phyloP scores from a whole-genome alignment of 306 rosid genomes.

The Inga laurina region DNA sequence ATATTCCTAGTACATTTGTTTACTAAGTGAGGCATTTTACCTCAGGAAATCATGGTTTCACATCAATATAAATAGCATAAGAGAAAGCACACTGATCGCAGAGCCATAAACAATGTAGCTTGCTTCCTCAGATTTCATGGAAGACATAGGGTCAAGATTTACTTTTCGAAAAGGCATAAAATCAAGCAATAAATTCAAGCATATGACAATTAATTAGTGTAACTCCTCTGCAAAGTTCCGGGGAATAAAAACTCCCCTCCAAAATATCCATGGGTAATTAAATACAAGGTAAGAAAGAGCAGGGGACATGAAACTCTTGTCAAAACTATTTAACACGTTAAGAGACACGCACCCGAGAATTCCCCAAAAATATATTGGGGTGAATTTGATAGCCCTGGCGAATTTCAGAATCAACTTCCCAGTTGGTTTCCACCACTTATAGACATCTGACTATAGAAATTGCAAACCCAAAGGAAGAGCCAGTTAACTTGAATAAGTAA shows the following conservation, averaged over 20 bases:
- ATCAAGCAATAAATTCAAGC: slow-evolving; percentile 19
- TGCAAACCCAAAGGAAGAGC: slow-evolving; percentile 25
- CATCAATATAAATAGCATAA: background rate
- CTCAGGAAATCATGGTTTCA: slow-evolving; percentile 20
- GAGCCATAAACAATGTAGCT: background rate
- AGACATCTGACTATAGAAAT: slow-evolving; percentile 64
- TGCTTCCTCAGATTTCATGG: background rate
- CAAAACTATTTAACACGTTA: background rate
- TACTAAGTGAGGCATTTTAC: background rate
- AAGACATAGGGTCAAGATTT: background rate
- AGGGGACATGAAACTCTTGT: background rate
- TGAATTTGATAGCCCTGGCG: slow-evolving; percentile 76
- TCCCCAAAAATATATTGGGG: slow-evolving; percentile 89
- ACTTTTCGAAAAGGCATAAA: background rate
- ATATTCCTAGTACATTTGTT: background rate
- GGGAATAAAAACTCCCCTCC: background rate
- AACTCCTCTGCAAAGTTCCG: background rate
- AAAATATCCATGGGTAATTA: background rate
- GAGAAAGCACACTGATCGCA: background rate
- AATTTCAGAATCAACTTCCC: slow-evolving; percentile 66
- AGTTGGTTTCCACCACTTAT: slow-evolving; percentile 90
- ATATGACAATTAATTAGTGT: background rate
- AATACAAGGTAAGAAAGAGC: slow-evolving; percentile 17
- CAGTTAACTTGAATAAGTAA: slow-evolving; percentile 25
- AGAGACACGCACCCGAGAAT: slow-evolving; percentile 67